Base-by-base conservation (phyloP, 2,329 filamentous ascomycete species). In the Penicillium sumatraense region DNA sequence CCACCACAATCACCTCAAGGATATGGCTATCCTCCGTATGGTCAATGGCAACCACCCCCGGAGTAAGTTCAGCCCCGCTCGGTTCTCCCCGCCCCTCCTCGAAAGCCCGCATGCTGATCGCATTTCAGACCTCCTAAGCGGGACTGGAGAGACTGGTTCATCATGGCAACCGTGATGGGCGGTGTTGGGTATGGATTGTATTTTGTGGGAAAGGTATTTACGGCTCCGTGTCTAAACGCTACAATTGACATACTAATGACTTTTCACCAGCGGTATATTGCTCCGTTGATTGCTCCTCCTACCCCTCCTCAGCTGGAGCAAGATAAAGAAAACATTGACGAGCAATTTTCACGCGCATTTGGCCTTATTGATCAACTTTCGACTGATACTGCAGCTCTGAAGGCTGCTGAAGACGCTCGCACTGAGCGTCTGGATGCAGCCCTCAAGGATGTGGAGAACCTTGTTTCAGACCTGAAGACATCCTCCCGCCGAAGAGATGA, bases 91-190 rank as follows among this genome's bases (percentile, higher is more conserved):
- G 14, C 27, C 31, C n/a, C 24, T 27, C 18, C 31, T 16, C 21
- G 18, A 9, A 18, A 20, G 8, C 33, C 29, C 7, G 18, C 46
- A 49, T 31, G 52, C 60, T 66, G 45, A 66, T 52, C 31, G 40
- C 24, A 51, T 51, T 35, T 36, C 41, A 79, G 77, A 58, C 77
- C 86, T 2, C 92, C 92, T 3, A 88, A 86, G 71, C 83, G 95
- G 69, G 95, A 99, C 77, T 99, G 95, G 95, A 85, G 96, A 58
- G 95, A 99, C 72, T 98, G 92, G 90, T 99, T 99, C 77, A 98
- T 99, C 75, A 96, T 98, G 91, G 95, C 95, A 7, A 99, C 95
- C 0, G 90, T 98, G 11, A 89, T 96, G 59, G 89, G 92, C 54
- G 91, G 93, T 46, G 88, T 97, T 18, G 84, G 91, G 35, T 98